Conservation (phyloP, 331 rosid genomes). For the Telfairia occidentalis region DNA sequence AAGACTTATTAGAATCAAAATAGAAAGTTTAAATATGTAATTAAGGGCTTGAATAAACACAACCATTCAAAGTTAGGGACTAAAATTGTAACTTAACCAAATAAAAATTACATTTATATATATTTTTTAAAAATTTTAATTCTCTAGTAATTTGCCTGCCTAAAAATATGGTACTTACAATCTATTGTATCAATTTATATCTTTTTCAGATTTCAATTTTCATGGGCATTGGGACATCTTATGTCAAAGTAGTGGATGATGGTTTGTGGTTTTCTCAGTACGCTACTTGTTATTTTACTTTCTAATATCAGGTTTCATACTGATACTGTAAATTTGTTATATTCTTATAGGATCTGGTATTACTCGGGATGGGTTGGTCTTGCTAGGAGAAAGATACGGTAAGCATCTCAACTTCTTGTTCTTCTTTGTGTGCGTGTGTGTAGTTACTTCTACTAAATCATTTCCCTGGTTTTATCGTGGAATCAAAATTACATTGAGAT, state of each 20-base stretch:
- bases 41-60: neutral
- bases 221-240: constrained; percentile 42
- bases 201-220: constrained; percentile 49
- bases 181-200: neutral
- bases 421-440: neutral
- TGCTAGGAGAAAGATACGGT: constrained; percentile 90
- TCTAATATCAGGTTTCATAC: neutral
- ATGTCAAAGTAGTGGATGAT: constrained; percentile 67
- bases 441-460: neutral
- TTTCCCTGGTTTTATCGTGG: neutral
- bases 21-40: neutral
- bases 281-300: neutral
- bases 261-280: constrained; percentile 32
- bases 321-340: neutral
- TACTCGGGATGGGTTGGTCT: constrained; percentile 64
- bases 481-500: neutral
- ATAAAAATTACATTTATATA: neutral
- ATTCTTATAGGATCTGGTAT: constrained; percentile 59
- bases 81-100: neutral
- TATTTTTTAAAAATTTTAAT: neutral
- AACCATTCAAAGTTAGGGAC: neutral
- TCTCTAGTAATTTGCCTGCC: neutral
- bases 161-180: neutral
- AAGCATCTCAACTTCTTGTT: neutral
- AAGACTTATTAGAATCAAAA: neutral